Conservation (phyloP, 2,329 filamentous ascomycete genomes). For the Chalaropsis thielavioides region DNA sequence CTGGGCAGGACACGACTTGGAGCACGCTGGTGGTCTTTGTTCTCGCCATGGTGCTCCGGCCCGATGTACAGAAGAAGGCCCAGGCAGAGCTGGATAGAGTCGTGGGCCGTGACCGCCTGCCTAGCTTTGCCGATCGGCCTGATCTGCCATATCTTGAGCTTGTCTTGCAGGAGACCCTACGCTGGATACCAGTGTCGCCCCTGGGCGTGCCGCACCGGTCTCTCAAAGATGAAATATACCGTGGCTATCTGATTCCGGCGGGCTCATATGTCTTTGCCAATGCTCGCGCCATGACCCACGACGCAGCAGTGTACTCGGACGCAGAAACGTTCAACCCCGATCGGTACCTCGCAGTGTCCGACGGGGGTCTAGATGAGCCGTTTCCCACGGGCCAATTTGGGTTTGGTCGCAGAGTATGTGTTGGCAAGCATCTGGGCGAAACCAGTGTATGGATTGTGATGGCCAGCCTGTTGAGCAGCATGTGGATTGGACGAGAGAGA, state of each 20-base stretch:
- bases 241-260: conserved; percentile 42
- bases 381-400: conserved; percentile 35
- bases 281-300: conserved; percentile 31
- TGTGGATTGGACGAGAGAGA: conserved; percentile 18
- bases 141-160: conserved; percentile 31
- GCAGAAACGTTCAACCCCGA: conserved; percentile 34
- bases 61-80: conserved; percentile 29
- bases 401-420: conserved; percentile 38
- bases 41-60: conserved; percentile 30
- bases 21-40: conserved; percentile 32
- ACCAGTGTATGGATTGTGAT: conserved; percentile 30
- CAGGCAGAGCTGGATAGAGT: conserved; percentile 29
- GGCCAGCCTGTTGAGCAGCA: conserved; percentile 28
- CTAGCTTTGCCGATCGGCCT: conserved; percentile 31
- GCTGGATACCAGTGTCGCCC: conserved; percentile 33
- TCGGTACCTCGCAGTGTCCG: conserved; percentile 26
- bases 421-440: conserved; percentile 36
- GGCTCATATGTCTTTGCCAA: conserved; percentile 34
- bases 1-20: conserved; percentile 31
- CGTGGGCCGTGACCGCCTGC: conserved; percentile 29
- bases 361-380: conserved; percentile 32
- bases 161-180: conserved; percentile 33
- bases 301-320: conserved; percentile 28
- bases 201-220: conserved; percentile 41
- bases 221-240: conserved; percentile 40